These are phyloP conservation scores for Zymoseptoria pseudotritici DNA, from an alignment of 2,329 filamentous ascomycete species.

Conservation along the genomic window DNA sequence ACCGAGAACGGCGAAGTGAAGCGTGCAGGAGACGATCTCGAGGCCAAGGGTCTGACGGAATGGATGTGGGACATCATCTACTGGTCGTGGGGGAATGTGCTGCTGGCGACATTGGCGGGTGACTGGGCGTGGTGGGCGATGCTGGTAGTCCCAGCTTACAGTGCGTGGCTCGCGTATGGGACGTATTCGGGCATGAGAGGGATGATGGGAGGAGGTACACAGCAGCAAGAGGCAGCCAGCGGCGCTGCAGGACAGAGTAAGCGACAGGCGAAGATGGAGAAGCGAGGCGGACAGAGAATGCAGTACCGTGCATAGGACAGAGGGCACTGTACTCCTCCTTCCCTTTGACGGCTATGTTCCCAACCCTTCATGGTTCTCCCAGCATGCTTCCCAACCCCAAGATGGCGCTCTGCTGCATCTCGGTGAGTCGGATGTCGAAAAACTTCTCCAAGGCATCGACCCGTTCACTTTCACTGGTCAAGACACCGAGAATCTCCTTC, in stretches of 20 bases:
- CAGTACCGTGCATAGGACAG: conserved; percentile 34
- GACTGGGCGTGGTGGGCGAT: conserved; percentile 70
- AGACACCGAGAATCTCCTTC: conserved; percentile 34
- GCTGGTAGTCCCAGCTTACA: conserved; percentile 40
- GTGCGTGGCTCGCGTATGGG: conserved; percentile 37
- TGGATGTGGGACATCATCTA: conserved; percentile 98
- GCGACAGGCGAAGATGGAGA: conserved; percentile 46
- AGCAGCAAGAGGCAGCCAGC: conserved; percentile 16
- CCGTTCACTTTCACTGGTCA: conserved; percentile 37
- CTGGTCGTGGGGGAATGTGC: conserved; percentile 77
- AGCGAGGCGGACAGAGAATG: conserved; percentile 44
- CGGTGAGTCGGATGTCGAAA: conserved; percentile 37
- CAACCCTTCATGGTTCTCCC: background rate
- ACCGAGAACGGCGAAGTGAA: conserved; percentile 55
- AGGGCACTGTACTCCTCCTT: background rate
- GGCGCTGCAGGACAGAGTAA: conserved; percentile 37
- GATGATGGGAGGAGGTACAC: conserved; percentile 33
- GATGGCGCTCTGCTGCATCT: conserved; percentile 34
- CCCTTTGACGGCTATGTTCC: background rate
- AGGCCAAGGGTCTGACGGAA: conserved; percentile 81
- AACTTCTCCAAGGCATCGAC: conserved; percentile 36
- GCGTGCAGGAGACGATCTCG: conserved; percentile 77
- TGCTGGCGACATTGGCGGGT: conserved; percentile 68
- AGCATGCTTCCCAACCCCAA: conserved; percentile 13
- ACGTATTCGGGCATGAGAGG: conserved; percentile 40